A percentile compares a stretch with the other conserved stretches of the same genome.
Evolutionary conservation across 139 green algal species (phyloP).

Genomic region (Ulvella scutata): DNA sequence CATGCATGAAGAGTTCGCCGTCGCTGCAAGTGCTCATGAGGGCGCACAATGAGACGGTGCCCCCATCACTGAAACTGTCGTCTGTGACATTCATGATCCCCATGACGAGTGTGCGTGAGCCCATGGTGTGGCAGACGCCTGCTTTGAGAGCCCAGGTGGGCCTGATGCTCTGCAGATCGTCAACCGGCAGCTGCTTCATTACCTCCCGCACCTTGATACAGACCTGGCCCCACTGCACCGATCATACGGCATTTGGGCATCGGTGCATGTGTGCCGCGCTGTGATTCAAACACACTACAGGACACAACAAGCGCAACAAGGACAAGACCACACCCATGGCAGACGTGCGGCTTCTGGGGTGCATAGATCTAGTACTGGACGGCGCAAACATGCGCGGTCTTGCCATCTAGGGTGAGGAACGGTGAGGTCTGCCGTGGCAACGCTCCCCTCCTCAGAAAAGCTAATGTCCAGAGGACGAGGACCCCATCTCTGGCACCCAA

Average conservation of each 20-base stretch:
- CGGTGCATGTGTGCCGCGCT: background rate
- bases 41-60: too few relatives aligned
- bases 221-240: background rate
- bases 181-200: background rate
- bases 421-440: constrained; percentile 26
- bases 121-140: constrained; percentile 10
- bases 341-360: background rate
- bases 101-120: constrained; percentile 48
- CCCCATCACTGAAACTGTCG: constrained; percentile 96
- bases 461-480: constrained; percentile 90
- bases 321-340: background rate
- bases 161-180: constrained; percentile 27
- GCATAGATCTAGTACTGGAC: background rate
- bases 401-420: constrained; percentile 54
- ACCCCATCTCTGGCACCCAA: constrained; percentile 41
- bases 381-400: background rate
- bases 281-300: background rate
- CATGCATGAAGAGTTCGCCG: too few relatives aligned
- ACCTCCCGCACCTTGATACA: too few relatives aligned
- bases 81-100: constrained; percentile 95
- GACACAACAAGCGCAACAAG: background rate
- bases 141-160: constrained; percentile 17
- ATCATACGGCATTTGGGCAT: background rate
- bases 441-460: constrained; percentile 48
- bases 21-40: too few relatives aligned